A percentile compares a stretch with the other conserved stretches of the same genome.
These are phyloP conservation scores for Cladosporium oxysporum DNA, from an alignment of 2,329 filamentous ascomycete genomes.

Conservation along the genomic window DNA sequence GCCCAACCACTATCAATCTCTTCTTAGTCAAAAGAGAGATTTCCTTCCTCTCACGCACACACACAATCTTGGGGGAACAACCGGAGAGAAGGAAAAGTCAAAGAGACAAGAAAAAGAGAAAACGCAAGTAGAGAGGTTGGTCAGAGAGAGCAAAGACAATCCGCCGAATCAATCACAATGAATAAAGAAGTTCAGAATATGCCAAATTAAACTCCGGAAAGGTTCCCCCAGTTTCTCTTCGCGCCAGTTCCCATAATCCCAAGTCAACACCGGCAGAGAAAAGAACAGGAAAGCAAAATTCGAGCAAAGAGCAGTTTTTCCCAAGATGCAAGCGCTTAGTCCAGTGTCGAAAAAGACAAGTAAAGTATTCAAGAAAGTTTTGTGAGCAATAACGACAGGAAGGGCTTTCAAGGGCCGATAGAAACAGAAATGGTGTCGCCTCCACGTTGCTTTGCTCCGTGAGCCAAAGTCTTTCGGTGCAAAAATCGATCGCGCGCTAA, in stretches of 20 bases:
- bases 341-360: slow-evolving; percentile 4
- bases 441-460: neutral
- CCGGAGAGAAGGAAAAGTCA: neutral
- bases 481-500: neutral
- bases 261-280: slow-evolving; percentile 5
- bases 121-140: neutral
- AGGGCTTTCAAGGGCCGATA: slow-evolving; percentile 11
- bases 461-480: neutral
- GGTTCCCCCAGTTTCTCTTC: neutral
- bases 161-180: neutral
- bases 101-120: neutral
- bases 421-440: slow-evolving; percentile 9
- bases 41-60: neutral
- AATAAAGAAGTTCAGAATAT: slow-evolving; percentile 11
- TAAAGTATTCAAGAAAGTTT: slow-evolving; percentile 22
- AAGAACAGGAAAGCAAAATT: neutral
- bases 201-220: slow-evolving; percentile 8
- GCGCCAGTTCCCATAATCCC: slow-evolving; percentile 6
- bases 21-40: neutral
- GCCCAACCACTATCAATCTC: neutral
- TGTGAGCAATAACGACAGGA: slow-evolving; percentile 15
- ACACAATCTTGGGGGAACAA: neutral
- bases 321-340: slow-evolving; percentile 23
- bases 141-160: neutral
- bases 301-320: neutral